These are phyloP conservation scores for Asterophora lycoperdoides DNA, from an alignment of 768 basidiomycete genomes.

Conservation along the genomic window DNA sequence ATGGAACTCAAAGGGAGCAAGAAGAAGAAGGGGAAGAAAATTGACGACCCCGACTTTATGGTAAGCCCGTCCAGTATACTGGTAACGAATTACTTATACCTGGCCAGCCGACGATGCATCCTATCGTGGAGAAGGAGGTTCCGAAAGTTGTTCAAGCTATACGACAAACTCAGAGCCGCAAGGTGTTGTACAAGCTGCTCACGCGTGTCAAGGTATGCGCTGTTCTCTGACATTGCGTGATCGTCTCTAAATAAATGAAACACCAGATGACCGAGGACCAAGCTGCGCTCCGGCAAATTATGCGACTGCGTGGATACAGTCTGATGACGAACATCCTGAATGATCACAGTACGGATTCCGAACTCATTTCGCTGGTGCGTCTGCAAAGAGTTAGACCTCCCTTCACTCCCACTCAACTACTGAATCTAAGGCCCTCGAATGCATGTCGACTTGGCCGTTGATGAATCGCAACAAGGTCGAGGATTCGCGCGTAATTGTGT, in stretches of 20 bases:
- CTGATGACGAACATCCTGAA: slow-evolving; percentile 86
- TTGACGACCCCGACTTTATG: slow-evolving; percentile 87
- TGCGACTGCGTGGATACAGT: slow-evolving; percentile 91
- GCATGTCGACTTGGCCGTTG: slow-evolving; percentile 76
- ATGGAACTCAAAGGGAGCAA: slow-evolving; percentile 87
- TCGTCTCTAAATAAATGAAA: background rate
- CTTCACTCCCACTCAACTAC: background rate
- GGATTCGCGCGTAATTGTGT: slow-evolving; percentile 61
- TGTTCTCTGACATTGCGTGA: background rate
- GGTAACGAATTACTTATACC: background rate
- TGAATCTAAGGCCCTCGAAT: slow-evolving; percentile 50
- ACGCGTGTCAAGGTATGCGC: slow-evolving; percentile 71
- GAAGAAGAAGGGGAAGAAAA: slow-evolving; percentile 89
- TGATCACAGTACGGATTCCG: slow-evolving; percentile 66
- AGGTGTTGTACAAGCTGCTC: slow-evolving; percentile 78
- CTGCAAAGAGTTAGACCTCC: background rate
- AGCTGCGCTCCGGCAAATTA: slow-evolving; percentile 72
- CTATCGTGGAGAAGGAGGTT: slow-evolving; percentile 73
- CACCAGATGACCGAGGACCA: slow-evolving; percentile 80
- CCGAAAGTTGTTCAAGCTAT: slow-evolving; percentile 91
- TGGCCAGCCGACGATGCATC: slow-evolving; percentile 67
- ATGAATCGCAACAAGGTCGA: slow-evolving; percentile 89
- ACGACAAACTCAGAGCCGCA: slow-evolving; percentile 79
- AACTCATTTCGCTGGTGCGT: slow-evolving; percentile 68
- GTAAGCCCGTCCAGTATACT: slow-evolving; percentile 36